Evolutionary conservation across 2,329 filamentous ascomycete species (phyloP), one percentile per base, ranked within the genome.

Genomic region (Chaetomium sp.): DNA sequence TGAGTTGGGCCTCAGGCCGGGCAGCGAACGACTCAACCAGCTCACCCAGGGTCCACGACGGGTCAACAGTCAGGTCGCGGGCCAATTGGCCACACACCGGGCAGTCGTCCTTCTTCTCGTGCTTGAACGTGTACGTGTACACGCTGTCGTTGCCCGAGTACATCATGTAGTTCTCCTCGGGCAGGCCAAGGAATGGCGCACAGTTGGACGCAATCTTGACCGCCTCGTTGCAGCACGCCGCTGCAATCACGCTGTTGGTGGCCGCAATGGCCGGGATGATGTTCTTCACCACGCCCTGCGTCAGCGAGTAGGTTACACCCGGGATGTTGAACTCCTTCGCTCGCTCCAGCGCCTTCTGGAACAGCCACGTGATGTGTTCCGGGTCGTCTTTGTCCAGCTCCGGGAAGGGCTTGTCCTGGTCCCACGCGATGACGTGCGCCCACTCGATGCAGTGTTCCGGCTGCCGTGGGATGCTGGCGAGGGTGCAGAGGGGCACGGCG

Each of bases 371-470:
- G 67, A 99, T 94, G 71, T 99, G 94, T 68, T 95, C 90, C 42
- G 95, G 89, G 66, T 99, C 90, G 70, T 99, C 95, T 64, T 90
- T 96, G 73, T 99, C 94, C 48, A 99, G 86, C 38, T 82, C 79
- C 14, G 91, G 85, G 62, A 92, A 95, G 60, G 87, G 88, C 68
- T 87, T 86, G 66, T 90, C 84, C 63, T 87, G 82, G 59, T 96
- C 91, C 94, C 94, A 99, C 42, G 94, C 94, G 60, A 99, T 96
- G 67, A 97, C 87, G 70, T 97, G 92, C 0, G 94, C 95, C 94
- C 94, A 99, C 74, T 99, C 94, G 67, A 99, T 89, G 70, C 94
- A 99, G 74, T 99, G 94, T 70, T 97, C 91, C 1, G 94, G 94
- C 69, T 99, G 94, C 11, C 94, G 88, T 8, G 94, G 94, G 63